These are phyloP conservation scores for Stentor roeselii DNA, from an alignment of 73 alveolate species.

Conservation along the genomic window DNA sequence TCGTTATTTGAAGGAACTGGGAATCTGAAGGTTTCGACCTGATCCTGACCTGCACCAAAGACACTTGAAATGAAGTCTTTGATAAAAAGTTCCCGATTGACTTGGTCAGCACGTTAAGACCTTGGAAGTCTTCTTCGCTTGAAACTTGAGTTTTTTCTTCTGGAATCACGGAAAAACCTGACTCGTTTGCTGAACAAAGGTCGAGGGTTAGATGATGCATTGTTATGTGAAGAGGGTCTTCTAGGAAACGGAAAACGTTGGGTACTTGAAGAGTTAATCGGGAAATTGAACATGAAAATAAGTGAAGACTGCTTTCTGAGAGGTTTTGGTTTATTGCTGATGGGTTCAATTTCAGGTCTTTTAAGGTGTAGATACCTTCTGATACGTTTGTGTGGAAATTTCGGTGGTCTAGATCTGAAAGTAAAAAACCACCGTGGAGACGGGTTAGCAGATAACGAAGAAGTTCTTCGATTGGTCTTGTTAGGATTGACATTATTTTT, in stretches of 20 bases:
- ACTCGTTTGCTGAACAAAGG: not conserved
- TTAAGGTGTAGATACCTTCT: not conserved
- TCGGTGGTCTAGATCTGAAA: not conserved
- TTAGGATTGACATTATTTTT: not conserved
- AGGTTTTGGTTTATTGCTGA: slow-evolving; percentile 3
- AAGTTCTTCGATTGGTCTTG: slow-evolving; percentile 26
- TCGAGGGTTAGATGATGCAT: not conserved
- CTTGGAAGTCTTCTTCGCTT: not conserved
- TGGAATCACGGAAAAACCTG: not conserved
- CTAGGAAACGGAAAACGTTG: not conserved
- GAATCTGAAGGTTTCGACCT: slow-evolving; percentile 2
- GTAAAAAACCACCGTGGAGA: not conserved
- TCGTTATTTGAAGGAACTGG: not conserved
- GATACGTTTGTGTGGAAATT: slow-evolving; percentile 12
- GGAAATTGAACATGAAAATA: not conserved
- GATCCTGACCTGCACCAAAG: not conserved
- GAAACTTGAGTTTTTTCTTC: not conserved
- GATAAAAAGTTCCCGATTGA: slow-evolving; percentile 5
- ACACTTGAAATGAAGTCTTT: not conserved
- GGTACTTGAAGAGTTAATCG: not conserved
- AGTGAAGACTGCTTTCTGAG: slow-evolving; percentile 6
- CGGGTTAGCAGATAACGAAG: not conserved
- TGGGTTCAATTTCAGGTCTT: not conserved
- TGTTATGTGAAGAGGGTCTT: not conserved
- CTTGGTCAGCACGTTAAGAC: not conserved